Evolutionary conservation across 768 basidiomycete species (phyloP), one percentile per base, ranked within the genome.

Genomic region (Botryobasidium botryosum): DNA sequence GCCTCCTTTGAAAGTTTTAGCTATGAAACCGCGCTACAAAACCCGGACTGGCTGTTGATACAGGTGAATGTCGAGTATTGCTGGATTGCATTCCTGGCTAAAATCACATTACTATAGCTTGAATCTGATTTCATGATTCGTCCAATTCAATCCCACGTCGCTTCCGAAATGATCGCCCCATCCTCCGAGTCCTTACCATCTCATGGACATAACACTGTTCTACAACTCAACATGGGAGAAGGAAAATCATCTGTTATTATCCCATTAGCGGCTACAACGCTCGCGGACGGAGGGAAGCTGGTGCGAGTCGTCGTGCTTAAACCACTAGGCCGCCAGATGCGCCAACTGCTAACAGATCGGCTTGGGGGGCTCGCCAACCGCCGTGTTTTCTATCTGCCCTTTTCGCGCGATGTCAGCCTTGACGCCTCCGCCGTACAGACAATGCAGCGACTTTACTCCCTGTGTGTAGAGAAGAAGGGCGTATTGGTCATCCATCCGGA

Each of bases 201-300:
- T n/a, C n/a, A n/a, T n/a, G n/a, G 49, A 3, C 12, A 50, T 5
- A 74, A 68, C 39, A 64, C 65, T 0, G 53, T 61, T 5, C 56
- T 68, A 24, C 72, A 74, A 31, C 63, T 74, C 13, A 71, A 74
- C 40, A 75, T 74, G 72, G 72, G 72, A 2, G 72, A 74, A 44
- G 73, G 72, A 1, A 72, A 74, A 48, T 64, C 68, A 10, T 61
- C 64, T 3, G 69, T 70, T 4, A 75, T 74, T 17, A 61, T 73
- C 2, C 72, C 72, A 0, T 56, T 72, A 25, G 55, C 62, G 1
- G 57, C 60, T 0, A 51, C 61, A 4, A 52, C 53, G 3, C 59
- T 74, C 12, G 66, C 72, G 0, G 58, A 74, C 50, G 62, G 67
- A 1, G 15, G 57, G 2, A 63, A 58, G 26, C 56, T 74, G 1